Percentiles rank a stretch among this genome's conserved stretches.
Conservation (phyloP, 176 grass and related monocot genomes). For the Thalia dealbata region DNA sequence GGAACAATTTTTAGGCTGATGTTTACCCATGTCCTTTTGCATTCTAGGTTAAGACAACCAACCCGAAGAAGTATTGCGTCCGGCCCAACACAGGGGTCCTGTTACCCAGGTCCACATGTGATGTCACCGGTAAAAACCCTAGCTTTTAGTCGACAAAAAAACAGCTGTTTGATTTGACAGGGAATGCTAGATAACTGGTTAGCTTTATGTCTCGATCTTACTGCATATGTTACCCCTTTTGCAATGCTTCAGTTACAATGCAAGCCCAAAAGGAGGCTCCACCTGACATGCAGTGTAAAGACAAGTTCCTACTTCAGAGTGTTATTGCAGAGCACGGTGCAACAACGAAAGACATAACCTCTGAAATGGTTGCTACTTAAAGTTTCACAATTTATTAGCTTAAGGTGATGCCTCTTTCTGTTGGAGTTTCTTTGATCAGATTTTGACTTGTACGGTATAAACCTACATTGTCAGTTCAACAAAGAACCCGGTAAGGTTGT, state of each 20-base stretch:
- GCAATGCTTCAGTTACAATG: slow-evolving; percentile 57
- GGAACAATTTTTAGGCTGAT: background rate
- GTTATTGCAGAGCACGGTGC: slow-evolving; percentile 52
- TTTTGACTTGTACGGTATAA: slow-evolving; percentile 6
- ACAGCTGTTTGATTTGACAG: background rate
- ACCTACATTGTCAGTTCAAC: slow-evolving; percentile 48
- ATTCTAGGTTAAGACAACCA: slow-evolving; percentile 91
- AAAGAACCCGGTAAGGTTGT: slow-evolving; percentile 75
- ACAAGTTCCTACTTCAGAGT: slow-evolving; percentile 95
- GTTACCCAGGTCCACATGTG: slow-evolving; percentile 58
- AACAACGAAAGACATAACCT: slow-evolving; percentile 52
- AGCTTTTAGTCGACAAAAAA: background rate
- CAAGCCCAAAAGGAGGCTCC: slow-evolving; percentile 82
- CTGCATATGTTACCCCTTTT: background rate
- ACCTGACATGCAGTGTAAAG: slow-evolving; percentile 77
- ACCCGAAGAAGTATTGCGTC: slow-evolving; percentile 95
- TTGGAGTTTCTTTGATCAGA: slow-evolving; percentile 1
- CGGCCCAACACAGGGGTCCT: slow-evolving; percentile 79
- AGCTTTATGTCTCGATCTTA: background rate
- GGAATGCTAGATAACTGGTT: too few relatives aligned
- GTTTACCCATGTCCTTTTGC: slow-evolving; percentile 7
- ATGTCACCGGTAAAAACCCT: slow-evolving; percentile 75
- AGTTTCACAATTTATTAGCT: background rate
- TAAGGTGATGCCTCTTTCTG: background rate
- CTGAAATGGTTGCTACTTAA: slow-evolving; percentile 42